Percentiles rank a stretch among this genome's conserved stretches.
These are phyloP conservation scores for Trichopus zeylanicus DNA, from an alignment of 116 monocot species.

Conservation along the genomic window DNA sequence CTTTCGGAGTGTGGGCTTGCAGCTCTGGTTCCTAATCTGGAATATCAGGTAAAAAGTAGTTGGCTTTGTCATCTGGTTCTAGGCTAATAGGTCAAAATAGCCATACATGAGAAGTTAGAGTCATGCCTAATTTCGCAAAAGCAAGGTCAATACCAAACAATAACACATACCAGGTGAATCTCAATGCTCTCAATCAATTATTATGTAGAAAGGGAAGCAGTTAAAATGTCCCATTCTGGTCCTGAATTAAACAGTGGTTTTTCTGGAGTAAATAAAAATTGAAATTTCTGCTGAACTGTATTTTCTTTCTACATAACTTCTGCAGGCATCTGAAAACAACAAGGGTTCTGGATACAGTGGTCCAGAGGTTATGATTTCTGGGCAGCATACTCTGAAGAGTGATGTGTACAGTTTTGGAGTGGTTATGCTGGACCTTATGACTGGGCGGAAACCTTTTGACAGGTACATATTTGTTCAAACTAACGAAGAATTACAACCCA, in stretches of 20 bases:
- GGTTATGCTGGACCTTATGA: conserved; percentile 89
- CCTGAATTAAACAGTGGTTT: too few relatives aligned
- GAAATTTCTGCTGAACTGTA: too few relatives aligned
- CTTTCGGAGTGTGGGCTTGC: conserved; percentile 63
- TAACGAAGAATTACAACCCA: not conserved
- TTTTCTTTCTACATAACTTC: not conserved
- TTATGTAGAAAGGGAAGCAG: too few relatives aligned
- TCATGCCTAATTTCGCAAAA: too few relatives aligned
- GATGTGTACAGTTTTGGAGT: conserved; percentile 92
- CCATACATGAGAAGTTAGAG: too few relatives aligned
- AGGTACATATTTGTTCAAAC: conserved; percentile 22
- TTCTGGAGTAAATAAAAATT: too few relatives aligned
- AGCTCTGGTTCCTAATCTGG: conserved; percentile 29
- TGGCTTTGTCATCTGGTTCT: too few relatives aligned
- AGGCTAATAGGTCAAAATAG: too few relatives aligned
- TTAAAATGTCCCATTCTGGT: too few relatives aligned
- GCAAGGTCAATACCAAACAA: too few relatives aligned
- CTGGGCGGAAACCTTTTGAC: conserved; percentile 89
- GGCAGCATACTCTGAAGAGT: conserved; percentile 78
- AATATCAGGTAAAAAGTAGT: conserved; percentile 68
- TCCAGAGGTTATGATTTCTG: conserved; percentile 79
- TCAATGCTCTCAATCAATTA: too few relatives aligned
- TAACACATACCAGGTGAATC: too few relatives aligned
- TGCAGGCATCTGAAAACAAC: conserved; percentile 43
- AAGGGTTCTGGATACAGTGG: conserved; percentile 59